A percentile compares a stretch with the other conserved stretches of the same genome.
These are phyloP conservation scores for Mycena crocata DNA, from an alignment of 768 basidiomycete genomes.

Conservation along the genomic window DNA sequence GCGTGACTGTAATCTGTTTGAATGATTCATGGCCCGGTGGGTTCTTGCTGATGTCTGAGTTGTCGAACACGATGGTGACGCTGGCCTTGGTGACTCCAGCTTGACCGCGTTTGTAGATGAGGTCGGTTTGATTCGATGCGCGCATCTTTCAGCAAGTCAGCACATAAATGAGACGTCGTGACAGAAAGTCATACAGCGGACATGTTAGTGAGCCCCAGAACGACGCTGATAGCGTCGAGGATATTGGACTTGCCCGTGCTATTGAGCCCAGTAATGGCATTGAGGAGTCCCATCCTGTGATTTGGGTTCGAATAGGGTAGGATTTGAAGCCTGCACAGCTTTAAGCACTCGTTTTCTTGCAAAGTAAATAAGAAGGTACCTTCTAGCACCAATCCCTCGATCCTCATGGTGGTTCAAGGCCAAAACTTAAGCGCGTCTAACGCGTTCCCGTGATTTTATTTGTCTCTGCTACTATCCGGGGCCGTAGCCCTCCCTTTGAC, in stretches of 20 bases:
- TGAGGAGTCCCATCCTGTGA: slow-evolving; percentile 97
- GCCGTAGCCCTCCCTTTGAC: too few relatives aligned
- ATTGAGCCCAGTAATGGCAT: slow-evolving; percentile 96
- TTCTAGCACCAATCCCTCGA: slow-evolving; percentile 95
- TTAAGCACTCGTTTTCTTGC: slow-evolving; percentile 3
- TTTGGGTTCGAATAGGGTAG: slow-evolving; percentile 95
- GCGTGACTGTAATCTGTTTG: slow-evolving; percentile 95
- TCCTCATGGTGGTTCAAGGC: slow-evolving; percentile 70
- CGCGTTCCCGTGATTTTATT: too few relatives aligned
- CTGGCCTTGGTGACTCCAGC: slow-evolving; percentile 97
- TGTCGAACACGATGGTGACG: slow-evolving; percentile 99
- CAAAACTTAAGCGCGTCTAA: too few relatives aligned
- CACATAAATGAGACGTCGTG: slow-evolving; percentile 18
- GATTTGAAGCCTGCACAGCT: slow-evolving; percentile 88
- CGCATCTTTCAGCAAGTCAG: slow-evolving; percentile 73
- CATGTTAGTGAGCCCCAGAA: slow-evolving; percentile 97
- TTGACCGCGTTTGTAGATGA: slow-evolving; percentile 99
- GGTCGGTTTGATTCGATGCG: slow-evolving; percentile 94
- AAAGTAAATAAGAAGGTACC: slow-evolving; percentile 56
- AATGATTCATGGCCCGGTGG: slow-evolving; percentile 85
- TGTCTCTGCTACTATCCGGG: too few relatives aligned
- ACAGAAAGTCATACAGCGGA: slow-evolving; percentile 66
- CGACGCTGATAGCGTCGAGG: slow-evolving; percentile 98
- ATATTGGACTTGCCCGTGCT: slow-evolving; percentile 99
- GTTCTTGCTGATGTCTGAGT: slow-evolving; percentile 87